These are phyloP conservation scores for Xanthoconium purpureum DNA, from an alignment of 768 basidiomycete species.

Conservation along the genomic window DNA sequence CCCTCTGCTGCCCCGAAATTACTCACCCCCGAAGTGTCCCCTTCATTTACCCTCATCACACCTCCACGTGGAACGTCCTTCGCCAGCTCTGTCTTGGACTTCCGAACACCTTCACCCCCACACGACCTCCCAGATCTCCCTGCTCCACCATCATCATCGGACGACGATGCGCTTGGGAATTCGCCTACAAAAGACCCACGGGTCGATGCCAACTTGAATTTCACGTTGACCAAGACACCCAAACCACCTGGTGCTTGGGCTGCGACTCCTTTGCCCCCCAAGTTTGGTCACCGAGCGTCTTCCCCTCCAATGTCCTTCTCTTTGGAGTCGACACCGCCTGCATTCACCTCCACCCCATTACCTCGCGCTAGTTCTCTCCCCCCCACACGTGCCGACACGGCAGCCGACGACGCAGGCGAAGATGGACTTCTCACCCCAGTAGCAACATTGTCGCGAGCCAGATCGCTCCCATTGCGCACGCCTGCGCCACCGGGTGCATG, in stretches of 20 bases:
- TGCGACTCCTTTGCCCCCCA: conserved; percentile 35
- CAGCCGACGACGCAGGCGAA: conserved; percentile 16
- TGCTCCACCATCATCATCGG: conserved; percentile 55
- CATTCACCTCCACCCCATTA: conserved; percentile 27
- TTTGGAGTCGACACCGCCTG: conserved; percentile 26
- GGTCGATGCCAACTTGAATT: conserved; percentile 18
- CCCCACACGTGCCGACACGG: conserved; percentile 14
- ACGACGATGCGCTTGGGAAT: conserved; percentile 41
- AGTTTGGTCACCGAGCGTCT: conserved; percentile 7
- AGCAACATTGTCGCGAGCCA: conserved; percentile 47
- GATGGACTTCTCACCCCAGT: conserved; percentile 42
- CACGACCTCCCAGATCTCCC: conserved; percentile 63
- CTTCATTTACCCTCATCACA: conserved; percentile 37
- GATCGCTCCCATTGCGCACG: conserved; percentile 48
- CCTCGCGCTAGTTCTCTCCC: conserved; percentile 15
- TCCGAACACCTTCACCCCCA: conserved; percentile 63
- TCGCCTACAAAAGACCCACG: conserved; percentile 21
- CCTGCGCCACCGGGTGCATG: conserved; percentile 72
- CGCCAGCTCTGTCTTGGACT: conserved; percentile 43
- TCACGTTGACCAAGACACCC: conserved; percentile 42
- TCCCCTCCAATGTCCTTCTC: conserved; percentile 20
- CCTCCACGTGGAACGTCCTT: conserved; percentile 47
- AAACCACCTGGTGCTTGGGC: conserved; percentile 47
- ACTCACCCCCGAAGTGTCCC: conserved; percentile 3
- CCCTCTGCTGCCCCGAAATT: conserved; percentile 6